phyloP scores from a whole-genome alignment of 371 early-diverging fungal genomes.

The Mucor sp. region DNA sequence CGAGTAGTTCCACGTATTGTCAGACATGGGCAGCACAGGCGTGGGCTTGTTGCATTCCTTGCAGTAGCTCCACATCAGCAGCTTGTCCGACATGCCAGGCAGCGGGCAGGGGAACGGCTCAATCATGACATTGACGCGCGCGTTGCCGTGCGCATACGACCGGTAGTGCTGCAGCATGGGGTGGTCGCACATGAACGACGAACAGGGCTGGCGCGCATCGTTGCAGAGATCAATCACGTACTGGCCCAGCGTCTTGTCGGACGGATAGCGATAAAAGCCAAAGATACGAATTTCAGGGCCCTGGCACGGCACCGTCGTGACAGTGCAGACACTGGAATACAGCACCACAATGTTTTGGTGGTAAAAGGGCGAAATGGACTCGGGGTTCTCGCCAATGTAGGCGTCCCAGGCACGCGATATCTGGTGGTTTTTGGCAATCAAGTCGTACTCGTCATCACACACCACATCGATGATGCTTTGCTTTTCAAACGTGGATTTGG shows the following conservation, averaged over 20 bases:
- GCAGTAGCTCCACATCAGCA: constrained; percentile 94
- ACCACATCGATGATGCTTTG: constrained; percentile 2
- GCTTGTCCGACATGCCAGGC: constrained; percentile 72
- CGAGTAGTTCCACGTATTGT: constrained; percentile 91
- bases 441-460: constrained; percentile 38
- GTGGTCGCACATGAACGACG: constrained; percentile 72
- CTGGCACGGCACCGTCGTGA: constrained; percentile 73
- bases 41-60: constrained; percentile 71
- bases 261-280: constrained; percentile 76
- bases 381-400: constrained; percentile 60
- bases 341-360: constrained; percentile 80
- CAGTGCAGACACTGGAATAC: constrained; percentile 70
- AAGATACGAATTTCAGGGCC: constrained; percentile 80
- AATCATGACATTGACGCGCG: constrained; percentile 78
- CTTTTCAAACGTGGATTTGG: constrained; percentile 29
- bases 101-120: constrained; percentile 70
- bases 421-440: constrained; percentile 53
- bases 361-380: constrained; percentile 66
- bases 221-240: constrained; percentile 84
- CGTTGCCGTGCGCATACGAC: constrained; percentile 86
- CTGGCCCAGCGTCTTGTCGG: constrained; percentile 89
- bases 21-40: constrained; percentile 81
- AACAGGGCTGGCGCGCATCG: constrained; percentile 70
- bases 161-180: constrained; percentile 81
- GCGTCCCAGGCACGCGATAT: constrained; percentile 59